Conservation (phyloP, 1,284 basidiomycete genomes). For the Takashimella koratensis region DNA sequence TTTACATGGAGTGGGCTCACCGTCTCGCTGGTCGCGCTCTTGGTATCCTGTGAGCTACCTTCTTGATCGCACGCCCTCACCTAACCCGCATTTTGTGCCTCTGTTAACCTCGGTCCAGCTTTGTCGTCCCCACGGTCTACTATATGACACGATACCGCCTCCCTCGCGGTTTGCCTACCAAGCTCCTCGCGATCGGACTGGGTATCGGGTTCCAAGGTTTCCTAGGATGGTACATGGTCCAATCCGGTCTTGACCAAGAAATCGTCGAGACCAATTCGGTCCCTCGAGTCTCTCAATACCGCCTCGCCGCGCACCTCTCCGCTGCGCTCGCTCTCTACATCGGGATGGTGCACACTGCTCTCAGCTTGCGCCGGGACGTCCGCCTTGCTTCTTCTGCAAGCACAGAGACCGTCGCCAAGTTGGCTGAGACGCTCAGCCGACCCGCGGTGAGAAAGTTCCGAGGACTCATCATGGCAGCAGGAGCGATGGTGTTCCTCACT, state of each 20-base stretch:
- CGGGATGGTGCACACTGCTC: slow-evolving; percentile 82
- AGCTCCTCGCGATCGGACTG: slow-evolving; percentile 66
- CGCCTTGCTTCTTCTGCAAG: slow-evolving; percentile 50
- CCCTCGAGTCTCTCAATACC: slow-evolving; percentile 93
- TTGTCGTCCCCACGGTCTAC: slow-evolving; percentile 74
- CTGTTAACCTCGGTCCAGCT: slow-evolving; percentile 51
- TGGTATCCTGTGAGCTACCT: slow-evolving; percentile 55
- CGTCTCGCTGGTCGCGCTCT: slow-evolving; percentile 88
- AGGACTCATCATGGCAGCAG: slow-evolving; percentile 59
- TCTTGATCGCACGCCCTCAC: background rate
- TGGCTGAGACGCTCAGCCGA: slow-evolving; percentile 54
- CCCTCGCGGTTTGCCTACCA: slow-evolving; percentile 59
- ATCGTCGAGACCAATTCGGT: slow-evolving; percentile 75
- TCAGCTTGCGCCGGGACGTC: slow-evolving; percentile 69
- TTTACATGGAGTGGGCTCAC: slow-evolving; percentile 98
- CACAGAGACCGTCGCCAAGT: slow-evolving; percentile 21
- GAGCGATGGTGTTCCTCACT: slow-evolving; percentile 78
- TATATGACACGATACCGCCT: slow-evolving; percentile 69
- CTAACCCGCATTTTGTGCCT: background rate
- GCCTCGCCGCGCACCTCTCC: slow-evolving; percentile 89
- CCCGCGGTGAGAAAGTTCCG: slow-evolving; percentile 61
- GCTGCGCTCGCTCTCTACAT: slow-evolving; percentile 86
- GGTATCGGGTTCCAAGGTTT: slow-evolving; percentile 84
- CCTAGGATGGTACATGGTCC: slow-evolving; percentile 99
- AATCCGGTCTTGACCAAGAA: slow-evolving; percentile 84